Evolutionary conservation across 352 stramenopile species (phyloP).

Genomic region (Globisporangium barbulae): DNA sequence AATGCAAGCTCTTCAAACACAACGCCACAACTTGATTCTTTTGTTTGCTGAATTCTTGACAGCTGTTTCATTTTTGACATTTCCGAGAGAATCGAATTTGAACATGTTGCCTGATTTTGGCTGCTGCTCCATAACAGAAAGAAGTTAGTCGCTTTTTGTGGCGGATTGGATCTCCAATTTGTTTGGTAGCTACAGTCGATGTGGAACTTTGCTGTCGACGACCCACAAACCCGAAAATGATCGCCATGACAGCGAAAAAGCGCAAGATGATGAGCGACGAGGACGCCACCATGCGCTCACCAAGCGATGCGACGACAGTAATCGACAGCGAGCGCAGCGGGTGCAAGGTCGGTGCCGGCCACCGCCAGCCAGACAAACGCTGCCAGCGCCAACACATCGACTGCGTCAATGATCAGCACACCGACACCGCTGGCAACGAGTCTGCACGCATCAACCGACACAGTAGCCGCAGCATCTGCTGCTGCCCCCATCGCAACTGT

Average conservation of each 20-base stretch:
- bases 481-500: not conserved
- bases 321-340: not conserved
- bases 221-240: not conserved
- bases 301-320: not conserved
- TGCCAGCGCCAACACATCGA: not conserved
- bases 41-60: not conserved
- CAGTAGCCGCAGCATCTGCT: not conserved
- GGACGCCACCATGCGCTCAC: too few relatives aligned
- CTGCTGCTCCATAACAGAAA: not conserved
- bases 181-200: not conserved
- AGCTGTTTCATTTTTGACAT: too few relatives aligned
- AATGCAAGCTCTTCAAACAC: not conserved
- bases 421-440: not conserved
- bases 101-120: not conserved
- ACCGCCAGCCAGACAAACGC: not conserved
- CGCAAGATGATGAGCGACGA: constrained; percentile 9
- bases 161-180: too few relatives aligned
- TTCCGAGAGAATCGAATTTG: not conserved
- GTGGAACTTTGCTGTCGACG: not conserved
- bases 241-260: constrained; percentile 4
- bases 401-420: not conserved
- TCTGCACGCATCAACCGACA: not conserved
- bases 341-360: not conserved
- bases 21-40: not conserved
- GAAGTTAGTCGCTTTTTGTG: not conserved